phyloP scores from a whole-genome alignment of 1,284 basidiomycete species.

The Cystobasidium pallidum region DNA sequence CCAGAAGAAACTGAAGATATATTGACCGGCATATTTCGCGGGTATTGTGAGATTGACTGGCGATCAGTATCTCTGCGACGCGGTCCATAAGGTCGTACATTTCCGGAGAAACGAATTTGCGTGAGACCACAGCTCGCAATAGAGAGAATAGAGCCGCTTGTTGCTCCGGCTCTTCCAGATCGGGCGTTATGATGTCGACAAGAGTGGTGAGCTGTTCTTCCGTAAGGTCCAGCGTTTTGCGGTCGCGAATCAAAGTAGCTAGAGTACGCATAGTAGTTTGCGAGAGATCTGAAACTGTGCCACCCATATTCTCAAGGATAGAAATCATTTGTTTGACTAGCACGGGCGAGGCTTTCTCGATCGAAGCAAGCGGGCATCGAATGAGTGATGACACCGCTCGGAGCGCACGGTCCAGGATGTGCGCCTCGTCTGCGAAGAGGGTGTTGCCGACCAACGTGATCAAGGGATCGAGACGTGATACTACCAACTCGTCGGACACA shows the following conservation, averaged over 20 bases:
- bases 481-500: slow-evolving; percentile 68
- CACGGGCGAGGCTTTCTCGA: slow-evolving; percentile 77
- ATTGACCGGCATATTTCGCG: slow-evolving; percentile 88
- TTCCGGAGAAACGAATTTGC: slow-evolving; percentile 91
- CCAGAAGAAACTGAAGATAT: slow-evolving; percentile 90
- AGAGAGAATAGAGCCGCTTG: slow-evolving; percentile 87
- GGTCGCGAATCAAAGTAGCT: slow-evolving; percentile 81
- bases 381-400: slow-evolving; percentile 80
- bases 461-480: slow-evolving; percentile 82
- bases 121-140: slow-evolving; percentile 85
- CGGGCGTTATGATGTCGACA: slow-evolving; percentile 80
- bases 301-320: slow-evolving; percentile 81
- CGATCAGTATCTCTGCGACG: slow-evolving; percentile 92
- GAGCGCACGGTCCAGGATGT: slow-evolving; percentile 78
- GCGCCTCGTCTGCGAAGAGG: slow-evolving; percentile 79
- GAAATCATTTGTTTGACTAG: slow-evolving; percentile 84
- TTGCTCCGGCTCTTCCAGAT: slow-evolving; percentile 89
- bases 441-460: slow-evolving; percentile 88
- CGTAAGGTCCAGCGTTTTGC: slow-evolving; percentile 74
- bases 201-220: slow-evolving; percentile 88
- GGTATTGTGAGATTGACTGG: slow-evolving; percentile 85
- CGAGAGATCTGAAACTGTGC: slow-evolving; percentile 84
- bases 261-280: slow-evolving; percentile 88
- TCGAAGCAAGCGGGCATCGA: slow-evolving; percentile 78
- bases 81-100: slow-evolving; percentile 97